Percentiles rank a stretch among this genome's conserved stretches.
Evolutionary conservation across 106 monocot genomes (phyloP).

Genomic region (Chionographis japonica): DNA sequence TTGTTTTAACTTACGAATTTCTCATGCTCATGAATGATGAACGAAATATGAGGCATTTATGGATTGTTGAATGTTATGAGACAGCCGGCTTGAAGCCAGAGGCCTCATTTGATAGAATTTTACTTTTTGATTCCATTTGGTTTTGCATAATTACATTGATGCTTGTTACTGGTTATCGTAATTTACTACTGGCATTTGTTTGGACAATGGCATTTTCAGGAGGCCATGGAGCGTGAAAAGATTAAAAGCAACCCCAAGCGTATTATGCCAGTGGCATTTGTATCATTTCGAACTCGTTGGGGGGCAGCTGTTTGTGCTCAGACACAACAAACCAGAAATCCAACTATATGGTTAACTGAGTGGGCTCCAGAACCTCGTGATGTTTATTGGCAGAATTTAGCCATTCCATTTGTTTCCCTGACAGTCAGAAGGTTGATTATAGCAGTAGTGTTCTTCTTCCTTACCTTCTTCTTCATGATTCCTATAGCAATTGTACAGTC

Average conservation of each 20-base stretch:
- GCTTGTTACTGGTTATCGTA: no score
- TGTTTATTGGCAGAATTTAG: slow-evolving; percentile 62
- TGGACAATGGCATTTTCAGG: slow-evolving; percentile 14
- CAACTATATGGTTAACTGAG: slow-evolving; percentile 57
- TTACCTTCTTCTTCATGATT: slow-evolving; percentile 70
- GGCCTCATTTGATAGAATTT: no score
- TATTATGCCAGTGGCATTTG: slow-evolving; percentile 65
- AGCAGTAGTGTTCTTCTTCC: slow-evolving; percentile 58
- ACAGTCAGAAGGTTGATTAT: slow-evolving; percentile 36
- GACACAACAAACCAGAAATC: slow-evolving; percentile 62
- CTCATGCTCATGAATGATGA: no score
- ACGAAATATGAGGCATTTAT: no score
- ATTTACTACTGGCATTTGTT: no score
- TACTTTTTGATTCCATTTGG: no score
- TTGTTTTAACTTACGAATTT: no score
- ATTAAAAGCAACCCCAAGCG: slow-evolving; percentile 30
- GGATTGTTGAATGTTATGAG: no score
- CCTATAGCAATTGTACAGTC: slow-evolving; percentile 62
- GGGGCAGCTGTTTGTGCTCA: slow-evolving; percentile 75
- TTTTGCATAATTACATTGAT: no score
- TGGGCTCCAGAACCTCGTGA: slow-evolving; percentile 78
- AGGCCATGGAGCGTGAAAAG: slow-evolving; percentile 33
- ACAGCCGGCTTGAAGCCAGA: no score
- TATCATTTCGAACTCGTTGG: slow-evolving; percentile 62
- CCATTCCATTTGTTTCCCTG: slow-evolving; percentile 53